phyloP scores from a whole-genome alignment of 169 alveolate genomes.

The Miamiensis avidus region DNA sequence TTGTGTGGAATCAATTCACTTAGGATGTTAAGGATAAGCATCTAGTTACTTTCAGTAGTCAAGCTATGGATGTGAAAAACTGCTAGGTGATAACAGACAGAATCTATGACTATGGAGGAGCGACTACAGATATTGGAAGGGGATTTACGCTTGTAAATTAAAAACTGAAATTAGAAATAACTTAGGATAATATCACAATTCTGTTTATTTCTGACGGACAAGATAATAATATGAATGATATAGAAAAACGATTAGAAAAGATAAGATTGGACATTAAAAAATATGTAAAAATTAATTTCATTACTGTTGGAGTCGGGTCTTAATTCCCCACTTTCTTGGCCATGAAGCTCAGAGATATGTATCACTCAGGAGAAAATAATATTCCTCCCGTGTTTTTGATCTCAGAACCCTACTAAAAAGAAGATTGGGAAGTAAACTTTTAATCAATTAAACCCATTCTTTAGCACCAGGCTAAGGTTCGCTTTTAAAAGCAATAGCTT shows the following conservation, averaged over 20 bases:
- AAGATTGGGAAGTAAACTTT: not conserved
- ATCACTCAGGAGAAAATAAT: conserved; percentile 35
- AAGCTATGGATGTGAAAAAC: not conserved
- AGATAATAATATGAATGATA: no score
- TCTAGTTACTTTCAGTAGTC: conserved; percentile 2
- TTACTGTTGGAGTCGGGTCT: conserved; percentile 30
- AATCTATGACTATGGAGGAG: not conserved
- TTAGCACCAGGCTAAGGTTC: conserved; percentile 4
- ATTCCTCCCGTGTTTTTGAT: conserved; percentile 37
- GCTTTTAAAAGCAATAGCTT: not conserved
- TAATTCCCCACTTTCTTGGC: conserved; percentile 35
- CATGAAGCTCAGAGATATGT: conserved; percentile 38
- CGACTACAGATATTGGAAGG: conserved; percentile 19
- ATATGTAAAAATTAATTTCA: conserved; percentile 28
- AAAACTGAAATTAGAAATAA: conserved; percentile 7
- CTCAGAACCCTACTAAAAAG: not conserved
- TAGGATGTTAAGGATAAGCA: not conserved
- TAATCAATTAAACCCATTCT: not conserved
- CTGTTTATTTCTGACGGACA: conserved; percentile 40
- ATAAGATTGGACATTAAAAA: not conserved
- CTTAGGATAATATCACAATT: conserved; percentile 25
- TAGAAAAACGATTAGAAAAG: not conserved
- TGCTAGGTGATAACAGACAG: not conserved
- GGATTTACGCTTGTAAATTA: conserved; percentile 15
- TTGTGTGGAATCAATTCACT: conserved; percentile 5